Evolutionary conservation across 768 basidiomycete genomes (phyloP).

Genomic region (Austroboletus festivus): DNA sequence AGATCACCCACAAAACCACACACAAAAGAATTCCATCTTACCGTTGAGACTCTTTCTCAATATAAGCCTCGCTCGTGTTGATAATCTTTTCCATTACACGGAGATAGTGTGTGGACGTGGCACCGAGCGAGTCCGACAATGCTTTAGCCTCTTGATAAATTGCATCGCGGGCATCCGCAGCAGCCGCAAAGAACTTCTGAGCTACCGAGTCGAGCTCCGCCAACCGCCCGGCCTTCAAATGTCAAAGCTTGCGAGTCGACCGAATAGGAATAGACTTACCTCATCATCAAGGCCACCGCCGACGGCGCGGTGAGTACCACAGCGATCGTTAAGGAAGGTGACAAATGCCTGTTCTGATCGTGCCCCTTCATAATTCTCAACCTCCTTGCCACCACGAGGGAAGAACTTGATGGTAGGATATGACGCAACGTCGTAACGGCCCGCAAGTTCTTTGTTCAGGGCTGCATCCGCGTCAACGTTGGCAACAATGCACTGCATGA

Average conservation of each 20-base stretch:
- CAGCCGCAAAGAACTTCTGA: conserved; percentile 65
- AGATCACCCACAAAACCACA: too few species aligned
- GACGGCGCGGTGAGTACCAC: conserved; percentile 78
- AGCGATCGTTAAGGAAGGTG: conserved; percentile 77
- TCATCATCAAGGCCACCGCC: conserved; percentile 77
- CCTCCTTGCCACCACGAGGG: conserved; percentile 65
- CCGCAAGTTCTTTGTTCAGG: conserved; percentile 67
- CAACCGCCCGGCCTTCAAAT: conserved; percentile 73
- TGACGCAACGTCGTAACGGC: conserved; percentile 67
- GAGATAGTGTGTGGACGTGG: conserved; percentile 71
- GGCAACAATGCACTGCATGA: conserved; percentile 75
- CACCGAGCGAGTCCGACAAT: conserved; percentile 48
- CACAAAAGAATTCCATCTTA: conserved; percentile 33
- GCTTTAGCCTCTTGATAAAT: conserved; percentile 63
- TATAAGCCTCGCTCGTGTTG: conserved; percentile 65
- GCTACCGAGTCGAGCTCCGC: conserved; percentile 76
- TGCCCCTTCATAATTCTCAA: conserved; percentile 64
- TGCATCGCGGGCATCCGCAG: conserved; percentile 51
- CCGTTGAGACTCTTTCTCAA: conserved; percentile 85
- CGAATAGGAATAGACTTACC: conserved; percentile 35
- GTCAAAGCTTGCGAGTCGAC: conserved; percentile 2
- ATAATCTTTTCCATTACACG: conserved; percentile 88
- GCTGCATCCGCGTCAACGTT: conserved; percentile 89
- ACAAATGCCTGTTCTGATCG: conserved; percentile 77
- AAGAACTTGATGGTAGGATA: conserved; percentile 98